phyloP scores from a whole-genome alignment of 768 basidiomycete species.

The Suillus cothurnatus region DNA sequence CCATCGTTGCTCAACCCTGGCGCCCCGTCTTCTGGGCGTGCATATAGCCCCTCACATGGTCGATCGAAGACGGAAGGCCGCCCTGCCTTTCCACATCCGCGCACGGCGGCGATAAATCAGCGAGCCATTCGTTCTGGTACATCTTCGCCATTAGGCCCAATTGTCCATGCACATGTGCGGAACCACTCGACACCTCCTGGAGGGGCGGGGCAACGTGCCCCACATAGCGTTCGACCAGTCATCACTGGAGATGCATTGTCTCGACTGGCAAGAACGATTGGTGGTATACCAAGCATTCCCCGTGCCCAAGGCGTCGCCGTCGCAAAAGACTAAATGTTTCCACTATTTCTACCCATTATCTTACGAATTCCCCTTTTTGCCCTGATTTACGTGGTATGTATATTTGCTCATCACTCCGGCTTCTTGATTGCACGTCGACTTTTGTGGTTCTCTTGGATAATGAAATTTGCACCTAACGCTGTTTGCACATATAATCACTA shows the following conservation, averaged over 20 bases:
- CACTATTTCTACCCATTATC: slow-evolving; percentile 25
- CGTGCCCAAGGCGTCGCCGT: slow-evolving; percentile 29
- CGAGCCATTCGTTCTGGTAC: slow-evolving; percentile 46
- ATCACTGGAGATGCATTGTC: slow-evolving; percentile 75
- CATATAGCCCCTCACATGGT: slow-evolving; percentile 44
- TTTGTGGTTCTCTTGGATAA: slow-evolving; percentile 16
- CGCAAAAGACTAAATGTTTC: slow-evolving; percentile 24
- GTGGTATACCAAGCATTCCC: slow-evolving; percentile 31
- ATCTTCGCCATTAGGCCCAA: slow-evolving; percentile 44
- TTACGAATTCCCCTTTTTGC: slow-evolving; percentile 4
- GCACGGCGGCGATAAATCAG: slow-evolving; percentile 24
- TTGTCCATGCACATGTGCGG: slow-evolving; percentile 44
- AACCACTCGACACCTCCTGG: slow-evolving; percentile 69
- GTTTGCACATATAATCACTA: slow-evolving; percentile 16
- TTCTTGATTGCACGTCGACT: slow-evolving; percentile 10
- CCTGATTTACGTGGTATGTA: slow-evolving; percentile 15
- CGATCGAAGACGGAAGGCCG: slow-evolving; percentile 63
- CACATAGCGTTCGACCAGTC: slow-evolving; percentile 60
- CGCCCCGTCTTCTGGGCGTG: slow-evolving; percentile 26
- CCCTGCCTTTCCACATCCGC: slow-evolving; percentile 33
- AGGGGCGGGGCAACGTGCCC: slow-evolving; percentile 39
- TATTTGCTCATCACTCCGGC: slow-evolving; percentile 9
- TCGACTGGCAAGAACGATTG: slow-evolving; percentile 63
- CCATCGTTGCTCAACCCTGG: slow-evolving; percentile 31
- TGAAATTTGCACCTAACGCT: slow-evolving; percentile 17